Evolutionary conservation across 2,329 filamentous ascomycete genomes (phyloP).

Genomic region (Orbilia quercus): DNA sequence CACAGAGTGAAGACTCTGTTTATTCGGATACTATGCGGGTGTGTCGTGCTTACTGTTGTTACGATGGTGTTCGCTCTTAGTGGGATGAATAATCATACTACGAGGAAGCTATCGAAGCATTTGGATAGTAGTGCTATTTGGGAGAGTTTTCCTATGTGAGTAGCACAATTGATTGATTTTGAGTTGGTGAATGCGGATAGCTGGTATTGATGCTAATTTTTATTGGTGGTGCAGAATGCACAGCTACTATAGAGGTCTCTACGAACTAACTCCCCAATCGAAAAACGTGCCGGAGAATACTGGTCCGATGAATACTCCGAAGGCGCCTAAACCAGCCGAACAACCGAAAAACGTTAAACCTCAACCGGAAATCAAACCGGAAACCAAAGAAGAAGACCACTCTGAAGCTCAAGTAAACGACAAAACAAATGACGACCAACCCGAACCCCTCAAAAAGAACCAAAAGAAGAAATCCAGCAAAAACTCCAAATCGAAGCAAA

Average conservation of each 20-base stretch:
- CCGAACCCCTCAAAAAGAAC: constrained; percentile 60
- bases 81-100: constrained; percentile 44
- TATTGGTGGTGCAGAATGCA: constrained; percentile 71
- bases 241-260: constrained; percentile 89
- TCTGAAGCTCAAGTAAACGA: constrained; percentile 54
- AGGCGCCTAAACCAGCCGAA: constrained; percentile 61
- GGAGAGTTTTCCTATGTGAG: constrained; percentile 46
- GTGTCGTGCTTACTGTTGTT: constrained; percentile 27
- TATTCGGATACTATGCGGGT: constrained; percentile 23
- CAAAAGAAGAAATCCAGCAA: constrained; percentile 56
- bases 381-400: constrained; percentile 63
- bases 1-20: constrained; percentile 21
- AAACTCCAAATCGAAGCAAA: constrained; percentile 60
- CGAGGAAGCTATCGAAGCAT: constrained; percentile 27
- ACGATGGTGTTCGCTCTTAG: constrained; percentile 40
- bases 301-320: constrained; percentile 66
- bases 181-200: constrained; percentile 72
- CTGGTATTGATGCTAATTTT: constrained; percentile 69
- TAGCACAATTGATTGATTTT: not conserved
- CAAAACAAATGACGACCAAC: constrained; percentile 60
- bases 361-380: constrained; percentile 61
- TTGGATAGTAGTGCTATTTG: constrained; percentile 43
- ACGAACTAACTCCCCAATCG: constrained; percentile 73
- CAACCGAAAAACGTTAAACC: not conserved
- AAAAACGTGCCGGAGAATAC: constrained; percentile 87